Evolutionary conservation across 2,329 filamentous ascomycete genomes (phyloP), one percentile per base, ranked within the genome.

Genomic region (Teratosphaeria pseudoeucalypti): DNA sequence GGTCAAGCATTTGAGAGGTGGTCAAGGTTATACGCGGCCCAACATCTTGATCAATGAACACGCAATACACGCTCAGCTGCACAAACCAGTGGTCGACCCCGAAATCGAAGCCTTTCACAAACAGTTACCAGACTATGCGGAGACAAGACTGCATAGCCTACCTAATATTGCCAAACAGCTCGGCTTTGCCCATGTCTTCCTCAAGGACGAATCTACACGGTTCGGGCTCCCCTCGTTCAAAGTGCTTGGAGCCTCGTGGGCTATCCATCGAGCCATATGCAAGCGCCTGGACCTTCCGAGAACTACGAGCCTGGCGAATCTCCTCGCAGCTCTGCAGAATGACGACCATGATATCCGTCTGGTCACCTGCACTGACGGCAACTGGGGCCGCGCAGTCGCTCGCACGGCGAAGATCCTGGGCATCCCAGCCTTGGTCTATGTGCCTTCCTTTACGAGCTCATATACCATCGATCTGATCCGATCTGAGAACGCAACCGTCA

Each of bases 231-330:
- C 87, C 0, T 81, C 88, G 0, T 92, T 92, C 78, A 94, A 94
- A 72, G 88, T 92, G 53, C 80, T 92, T 0, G 89, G 89, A 23
- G 88, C 89, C 0, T 88, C 86, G 0, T 92, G 87, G 87, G 87
- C 82, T 0, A 79, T 82, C 2, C 86, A 83, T 65, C 79, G 81
- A 6, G 82, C 85, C 14, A 67, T 89, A 6, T 69, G 75, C 0
- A 67, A 73, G 1, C 70, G 74, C 7, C 71, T 85, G 0, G 71
- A 68, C 1, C 71, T 84, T 0, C 71, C 78, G 0, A 63, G 75
- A 0, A 74, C 75, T 1, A 69, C 77, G 0, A 68, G 73, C 2
- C 66, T 86, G 0, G 72, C 77, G 0, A 72, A 77, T 0, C 64
- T 86, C 1, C 73, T 74, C 2, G 54, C 64, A 0, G 58, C 49